Evolutionary conservation across 2,329 filamentous ascomycete species (phyloP).

Genomic region (Thelonectria olida): DNA sequence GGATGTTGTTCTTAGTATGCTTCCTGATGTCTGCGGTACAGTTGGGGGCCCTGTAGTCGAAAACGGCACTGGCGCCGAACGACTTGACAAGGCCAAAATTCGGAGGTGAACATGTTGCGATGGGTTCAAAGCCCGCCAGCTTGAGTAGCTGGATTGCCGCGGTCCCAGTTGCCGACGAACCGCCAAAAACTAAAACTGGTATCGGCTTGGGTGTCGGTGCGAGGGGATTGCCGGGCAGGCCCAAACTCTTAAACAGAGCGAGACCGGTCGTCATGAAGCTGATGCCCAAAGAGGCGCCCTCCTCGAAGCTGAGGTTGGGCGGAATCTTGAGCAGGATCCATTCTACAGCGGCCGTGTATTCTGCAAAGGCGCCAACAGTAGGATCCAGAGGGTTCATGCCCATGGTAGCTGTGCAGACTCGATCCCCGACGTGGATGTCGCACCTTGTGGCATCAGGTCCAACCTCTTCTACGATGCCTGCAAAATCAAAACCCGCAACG

Average conservation of each 20-base stretch:
- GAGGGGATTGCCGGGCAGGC: slow-evolving; percentile 17
- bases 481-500: slow-evolving; percentile 55
- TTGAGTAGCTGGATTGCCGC: slow-evolving; percentile 8
- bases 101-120: slow-evolving; percentile 9
- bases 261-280: slow-evolving; percentile 53
- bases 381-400: slow-evolving; percentile 4
- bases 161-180: slow-evolving; percentile 4
- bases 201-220: background rate
- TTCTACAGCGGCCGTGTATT: slow-evolving; percentile 50
- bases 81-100: slow-evolving; percentile 15
- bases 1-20: background rate
- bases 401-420: slow-evolving; percentile 41
- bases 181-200: slow-evolving; percentile 10
- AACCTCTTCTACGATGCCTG: slow-evolving; percentile 56
- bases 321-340: slow-evolving; percentile 55
- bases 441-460: slow-evolving; percentile 47
- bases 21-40: background rate
- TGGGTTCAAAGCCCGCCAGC: background rate
- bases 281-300: slow-evolving; percentile 56
- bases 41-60: slow-evolving; percentile 11
- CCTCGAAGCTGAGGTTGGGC: slow-evolving; percentile 47
- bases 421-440: slow-evolving; percentile 55
- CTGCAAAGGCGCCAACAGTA: slow-evolving; percentile 51
- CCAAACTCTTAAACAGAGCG: slow-evolving; percentile 56
- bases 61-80: slow-evolving; percentile 7